Conservation (phyloP, 192 early-diverging fungal species). For the Chytriomyces hyalinus region DNA sequence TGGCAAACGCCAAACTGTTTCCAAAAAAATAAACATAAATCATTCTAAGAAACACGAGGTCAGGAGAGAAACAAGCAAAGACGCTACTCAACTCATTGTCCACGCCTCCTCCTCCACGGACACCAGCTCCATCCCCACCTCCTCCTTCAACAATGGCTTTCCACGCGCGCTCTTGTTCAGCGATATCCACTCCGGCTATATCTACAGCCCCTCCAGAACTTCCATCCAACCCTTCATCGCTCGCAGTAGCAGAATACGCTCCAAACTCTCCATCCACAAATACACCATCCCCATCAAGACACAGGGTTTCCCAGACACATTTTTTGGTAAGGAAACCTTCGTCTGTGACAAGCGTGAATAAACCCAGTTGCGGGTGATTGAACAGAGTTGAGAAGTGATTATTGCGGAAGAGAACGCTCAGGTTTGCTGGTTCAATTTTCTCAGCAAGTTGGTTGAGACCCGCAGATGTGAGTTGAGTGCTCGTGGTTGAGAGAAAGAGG, state of each 20-base stretch:
- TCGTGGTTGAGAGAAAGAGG: slow-evolving; percentile 75
- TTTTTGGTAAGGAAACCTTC: slow-evolving; percentile 45
- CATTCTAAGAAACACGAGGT: background rate
- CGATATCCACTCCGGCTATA: slow-evolving; percentile 25
- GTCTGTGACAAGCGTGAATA: slow-evolving; percentile 59
- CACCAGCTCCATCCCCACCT: background rate
- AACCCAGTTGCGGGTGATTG: slow-evolving; percentile 35
- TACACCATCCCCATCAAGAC: slow-evolving; percentile 44
- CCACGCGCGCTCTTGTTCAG: slow-evolving; percentile 27
- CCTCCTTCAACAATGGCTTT: slow-evolving; percentile 30
- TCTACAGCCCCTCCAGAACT: background rate
- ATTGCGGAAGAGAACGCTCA: slow-evolving; percentile 90
- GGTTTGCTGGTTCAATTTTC: slow-evolving; percentile 56
- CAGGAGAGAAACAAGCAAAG: background rate
- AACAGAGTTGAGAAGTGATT: slow-evolving; percentile 72
- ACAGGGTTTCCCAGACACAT: slow-evolving; percentile 54
- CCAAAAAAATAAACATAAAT: background rate
- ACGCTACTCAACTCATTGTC: background rate
- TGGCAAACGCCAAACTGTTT: slow-evolving; percentile 37
- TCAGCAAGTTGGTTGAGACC: slow-evolving; percentile 75
- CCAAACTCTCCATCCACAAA: slow-evolving; percentile 44
- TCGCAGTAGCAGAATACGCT: slow-evolving; percentile 9
- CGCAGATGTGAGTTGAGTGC: slow-evolving; percentile 83
- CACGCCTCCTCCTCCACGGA: background rate
- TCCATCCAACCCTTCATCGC: slow-evolving; percentile 13